Evolutionary conservation across 306 rosid species (phyloP).

Genomic region (Cucurbita moschata): DNA sequence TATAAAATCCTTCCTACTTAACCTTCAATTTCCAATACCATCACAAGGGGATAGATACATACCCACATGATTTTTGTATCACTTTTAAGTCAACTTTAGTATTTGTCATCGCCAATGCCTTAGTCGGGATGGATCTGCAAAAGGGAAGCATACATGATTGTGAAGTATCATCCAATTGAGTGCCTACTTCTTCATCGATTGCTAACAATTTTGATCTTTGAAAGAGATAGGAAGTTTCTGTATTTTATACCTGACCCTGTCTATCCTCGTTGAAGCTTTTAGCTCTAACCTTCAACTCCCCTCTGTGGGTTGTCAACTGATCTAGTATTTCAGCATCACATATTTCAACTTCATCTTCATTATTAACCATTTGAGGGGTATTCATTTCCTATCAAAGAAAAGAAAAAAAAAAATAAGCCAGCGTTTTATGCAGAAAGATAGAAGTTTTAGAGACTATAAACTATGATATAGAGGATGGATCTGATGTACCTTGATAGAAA

Average conservation of each 20-base stretch:
- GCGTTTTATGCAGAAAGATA: neutral
- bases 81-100: neutral
- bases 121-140: slow-evolving; percentile 2
- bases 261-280: slow-evolving; percentile 53
- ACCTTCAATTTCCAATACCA: neutral
- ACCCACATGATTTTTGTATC: neutral
- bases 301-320: slow-evolving; percentile 61
- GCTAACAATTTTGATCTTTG: neutral
- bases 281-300: slow-evolving; percentile 62
- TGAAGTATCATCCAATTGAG: neutral
- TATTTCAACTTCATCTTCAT: slow-evolving; percentile 19
- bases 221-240: neutral
- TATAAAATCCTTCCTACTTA: neutral
- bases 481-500: slow-evolving; percentile 28
- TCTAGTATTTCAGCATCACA: slow-evolving; percentile 67
- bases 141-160: neutral
- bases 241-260: slow-evolving; percentile 27
- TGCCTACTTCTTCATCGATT: neutral
- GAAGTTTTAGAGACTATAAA: neutral
- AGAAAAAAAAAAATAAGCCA: neutral
- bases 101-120: neutral
- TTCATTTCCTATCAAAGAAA: slow-evolving; percentile 30
- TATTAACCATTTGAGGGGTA: slow-evolving; percentile 11
- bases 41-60: neutral
- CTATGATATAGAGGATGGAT: neutral